These are phyloP conservation scores for Lathyrus oleraceus DNA, from an alignment of 306 rosid species.

Conservation along the genomic window DNA sequence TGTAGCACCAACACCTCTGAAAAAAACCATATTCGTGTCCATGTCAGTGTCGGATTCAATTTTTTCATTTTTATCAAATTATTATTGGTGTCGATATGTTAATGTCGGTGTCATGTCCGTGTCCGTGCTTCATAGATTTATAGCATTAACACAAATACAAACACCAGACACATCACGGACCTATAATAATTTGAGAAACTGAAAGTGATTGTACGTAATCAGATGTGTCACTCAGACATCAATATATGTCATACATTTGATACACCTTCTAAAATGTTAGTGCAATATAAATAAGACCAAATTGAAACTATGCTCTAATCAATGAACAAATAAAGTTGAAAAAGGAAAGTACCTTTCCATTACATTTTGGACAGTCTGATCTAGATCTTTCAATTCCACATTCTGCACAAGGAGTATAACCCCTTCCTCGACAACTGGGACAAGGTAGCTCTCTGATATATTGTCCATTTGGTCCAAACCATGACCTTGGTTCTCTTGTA, in stretches of 20 bases:
- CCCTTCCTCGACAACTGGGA: constrained; percentile 95
- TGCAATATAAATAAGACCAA: background rate
- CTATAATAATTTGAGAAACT: background rate
- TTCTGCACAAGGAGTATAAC: constrained; percentile 86
- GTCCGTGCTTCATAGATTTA: too few species aligned
- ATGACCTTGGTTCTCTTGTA: constrained; percentile 60
- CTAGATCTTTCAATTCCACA: constrained; percentile 93
- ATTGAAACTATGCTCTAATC: background rate
- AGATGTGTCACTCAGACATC: background rate
- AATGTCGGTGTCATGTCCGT: too few species aligned
- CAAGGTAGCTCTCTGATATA: constrained; percentile 93
- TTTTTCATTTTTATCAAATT: too few species aligned
- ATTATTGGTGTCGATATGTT: too few species aligned
- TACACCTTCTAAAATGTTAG: background rate
- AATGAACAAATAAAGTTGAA: background rate
- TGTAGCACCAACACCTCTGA: too few species aligned
- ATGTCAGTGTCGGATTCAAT: too few species aligned
- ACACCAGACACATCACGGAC: background rate
- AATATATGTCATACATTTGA: background rate
- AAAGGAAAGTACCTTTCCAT: constrained; percentile 66
- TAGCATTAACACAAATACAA: background rate
- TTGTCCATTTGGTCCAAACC: constrained; percentile 94
- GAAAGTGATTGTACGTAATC: background rate
- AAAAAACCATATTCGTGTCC: too few species aligned
- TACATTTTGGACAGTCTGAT: constrained; percentile 75